Evolutionary conservation across 179 eudicot species (phyloP), one percentile per base, ranked within the genome.

Genomic region (Beta corolliflora): DNA sequence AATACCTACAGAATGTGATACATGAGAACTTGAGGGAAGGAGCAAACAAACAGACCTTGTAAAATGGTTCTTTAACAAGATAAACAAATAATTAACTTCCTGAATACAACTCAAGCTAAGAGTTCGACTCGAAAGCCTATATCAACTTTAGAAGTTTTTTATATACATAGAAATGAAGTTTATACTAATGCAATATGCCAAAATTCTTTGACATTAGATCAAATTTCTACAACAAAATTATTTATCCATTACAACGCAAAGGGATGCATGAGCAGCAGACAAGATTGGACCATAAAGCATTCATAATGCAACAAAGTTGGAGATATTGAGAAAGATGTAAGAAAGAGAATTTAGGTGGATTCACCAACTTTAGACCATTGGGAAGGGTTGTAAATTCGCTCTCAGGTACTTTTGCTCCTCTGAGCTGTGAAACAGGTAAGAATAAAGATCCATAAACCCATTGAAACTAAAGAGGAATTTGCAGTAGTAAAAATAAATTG

Each of bases 311-410:
- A 80, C 15, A 56, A 66, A 25, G 72, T 19, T 41, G 13, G 46
- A 81, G 25, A 29, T 46, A 64, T 48, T 14, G 2, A 31, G 45
- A 66, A 77, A 59, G 66, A 58, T 61, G 5, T 5, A 44, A 36
- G 23, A 15, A 64, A 52, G 29, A 50, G 56, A 76, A n/a, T 44
- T 63, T 16, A 25, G 67, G 79, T 25, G 14, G 64, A 67, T 45
- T 77, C 65, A 90, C 97, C 86, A 74, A 95, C 99, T 93, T 95
- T 87, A 95, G 88, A 83, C 99, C 99, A 85, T 91, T 93, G 55
- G 95, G 91, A 74, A 95, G 98, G 75, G 92, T 85, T 87, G 64
- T 89, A 76, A 77, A 95, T 50, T 95, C 99, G 56, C 89, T 90
- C 83, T 95, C 98, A 5, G 97, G 98, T 81, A 95, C 71, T 85